These are phyloP conservation scores for Eucalyptus cloeziana DNA, from an alignment of 345 rosid genomes.

Conservation along the genomic window DNA sequence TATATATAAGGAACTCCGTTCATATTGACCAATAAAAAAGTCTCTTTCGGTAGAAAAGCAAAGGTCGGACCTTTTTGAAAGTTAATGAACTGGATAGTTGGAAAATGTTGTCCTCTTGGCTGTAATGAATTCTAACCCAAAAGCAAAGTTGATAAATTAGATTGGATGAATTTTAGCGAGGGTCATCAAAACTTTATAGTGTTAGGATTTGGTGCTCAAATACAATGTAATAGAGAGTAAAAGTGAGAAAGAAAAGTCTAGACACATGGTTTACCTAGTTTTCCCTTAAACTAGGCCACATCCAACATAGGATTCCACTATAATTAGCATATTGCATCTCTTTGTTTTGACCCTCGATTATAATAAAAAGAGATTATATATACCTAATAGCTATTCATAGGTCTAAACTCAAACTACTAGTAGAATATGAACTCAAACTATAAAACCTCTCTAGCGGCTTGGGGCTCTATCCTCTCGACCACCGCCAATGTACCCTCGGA, in stretches of 20 bases:
- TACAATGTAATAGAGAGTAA: too few relatives aligned
- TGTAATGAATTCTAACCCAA: background rate
- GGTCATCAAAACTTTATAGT: background rate
- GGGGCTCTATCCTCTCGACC: background rate
- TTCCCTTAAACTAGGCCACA: background rate
- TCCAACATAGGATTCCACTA: background rate
- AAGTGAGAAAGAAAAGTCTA: too few relatives aligned
- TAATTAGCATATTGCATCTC: background rate
- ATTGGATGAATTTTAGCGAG: background rate
- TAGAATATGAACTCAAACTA: background rate
- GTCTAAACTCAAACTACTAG: background rate
- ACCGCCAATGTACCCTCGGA: accelerated
- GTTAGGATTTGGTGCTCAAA: too few relatives aligned
- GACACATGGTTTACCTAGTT: background rate
- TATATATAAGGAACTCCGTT: background rate
- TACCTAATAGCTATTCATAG: too few relatives aligned
- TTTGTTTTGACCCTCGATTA: background rate
- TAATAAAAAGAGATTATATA: too few relatives aligned
- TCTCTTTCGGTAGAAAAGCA: background rate
- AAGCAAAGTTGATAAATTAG: background rate
- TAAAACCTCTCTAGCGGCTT: background rate
- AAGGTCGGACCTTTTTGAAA: background rate
- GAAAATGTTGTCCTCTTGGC: background rate
- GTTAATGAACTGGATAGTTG: background rate
- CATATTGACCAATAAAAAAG: background rate